Percentiles rank a stretch among this genome's conserved stretches.
These are phyloP conservation scores for Leonotis leonurus DNA, from an alignment of 257 asterid species.

Conservation along the genomic window DNA sequence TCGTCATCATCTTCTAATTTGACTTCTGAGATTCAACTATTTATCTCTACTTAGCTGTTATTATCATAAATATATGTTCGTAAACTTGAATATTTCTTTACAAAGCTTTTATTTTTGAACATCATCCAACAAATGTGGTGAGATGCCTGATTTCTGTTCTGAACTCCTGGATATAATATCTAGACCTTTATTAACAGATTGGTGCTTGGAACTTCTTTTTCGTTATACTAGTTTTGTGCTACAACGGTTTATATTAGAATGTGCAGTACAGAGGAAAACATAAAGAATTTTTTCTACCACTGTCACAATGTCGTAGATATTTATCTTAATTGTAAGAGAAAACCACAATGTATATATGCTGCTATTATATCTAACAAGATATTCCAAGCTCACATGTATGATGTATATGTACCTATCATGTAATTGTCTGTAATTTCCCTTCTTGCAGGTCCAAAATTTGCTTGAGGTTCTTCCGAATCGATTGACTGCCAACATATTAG, in stretches of 20 bases:
- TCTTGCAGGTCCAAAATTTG: conserved; percentile 76
- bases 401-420: neutral
- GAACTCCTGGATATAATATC: neutral
- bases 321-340: neutral
- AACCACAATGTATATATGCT: neutral
- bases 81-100: neutral
- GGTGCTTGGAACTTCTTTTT: neutral
- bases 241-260: neutral
- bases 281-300: neutral
- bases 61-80: neutral
- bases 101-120: neutral
- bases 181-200: neutral
- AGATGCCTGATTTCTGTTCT: neutral
- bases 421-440: conserved; percentile 6
- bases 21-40: neutral
- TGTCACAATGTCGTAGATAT: neutral
- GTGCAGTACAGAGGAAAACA: neutral
- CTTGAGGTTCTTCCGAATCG: conserved; percentile 95
- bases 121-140: neutral
- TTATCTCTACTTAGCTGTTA: neutral
- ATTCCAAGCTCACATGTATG: neutral
- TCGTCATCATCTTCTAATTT: neutral
- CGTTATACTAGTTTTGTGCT: neutral
- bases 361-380: neutral
- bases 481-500: conserved; percentile 81